Evolutionary conservation across 2,329 filamentous ascomycete genomes (phyloP).

Genomic region (Pestalotiopsis sp.): DNA sequence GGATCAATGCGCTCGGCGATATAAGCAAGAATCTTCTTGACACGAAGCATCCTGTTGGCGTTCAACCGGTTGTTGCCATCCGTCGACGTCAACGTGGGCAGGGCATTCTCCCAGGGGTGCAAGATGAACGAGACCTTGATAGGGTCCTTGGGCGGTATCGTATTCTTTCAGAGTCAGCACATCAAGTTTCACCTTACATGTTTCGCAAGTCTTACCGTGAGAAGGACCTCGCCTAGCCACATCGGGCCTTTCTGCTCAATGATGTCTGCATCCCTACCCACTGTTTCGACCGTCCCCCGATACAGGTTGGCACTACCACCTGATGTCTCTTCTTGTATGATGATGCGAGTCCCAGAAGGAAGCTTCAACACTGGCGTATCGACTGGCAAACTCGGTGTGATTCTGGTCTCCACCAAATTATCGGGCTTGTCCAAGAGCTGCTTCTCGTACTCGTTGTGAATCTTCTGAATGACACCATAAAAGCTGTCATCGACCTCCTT

Average conservation of each 20-base stretch:
- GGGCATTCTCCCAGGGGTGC: slow-evolving; percentile 73
- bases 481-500: slow-evolving; percentile 78
- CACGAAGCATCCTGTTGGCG: slow-evolving; percentile 93
- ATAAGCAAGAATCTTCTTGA: slow-evolving; percentile 92
- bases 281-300: slow-evolving; percentile 79
- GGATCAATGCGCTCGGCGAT: slow-evolving; percentile 89
- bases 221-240: slow-evolving; percentile 88
- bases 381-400: slow-evolving; percentile 70
- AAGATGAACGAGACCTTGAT: slow-evolving; percentile 95
- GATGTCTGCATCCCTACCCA: slow-evolving; percentile 76
- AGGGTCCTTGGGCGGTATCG: slow-evolving; percentile 83
- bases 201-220: slow-evolving; percentile 54
- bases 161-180: slow-evolving; percentile 57
- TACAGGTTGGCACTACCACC: slow-evolving; percentile 84
- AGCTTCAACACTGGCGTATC: slow-evolving; percentile 79
- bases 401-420: slow-evolving; percentile 59
- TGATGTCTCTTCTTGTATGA: slow-evolving; percentile 70
- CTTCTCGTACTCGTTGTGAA: slow-evolving; percentile 74
- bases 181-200: background rate
- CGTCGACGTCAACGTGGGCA: slow-evolving; percentile 73
- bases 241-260: slow-evolving; percentile 86
- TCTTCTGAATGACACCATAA: slow-evolving; percentile 71
- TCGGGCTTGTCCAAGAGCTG: slow-evolving; percentile 59
- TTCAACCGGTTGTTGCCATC: slow-evolving; percentile 91
- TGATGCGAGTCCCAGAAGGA: slow-evolving; percentile 67